Percentiles rank a stretch among this genome's conserved stretches.
Evolutionary conservation across 2,329 filamentous ascomycete genomes (phyloP).

Genomic region (Alternaria tenuissima): DNA sequence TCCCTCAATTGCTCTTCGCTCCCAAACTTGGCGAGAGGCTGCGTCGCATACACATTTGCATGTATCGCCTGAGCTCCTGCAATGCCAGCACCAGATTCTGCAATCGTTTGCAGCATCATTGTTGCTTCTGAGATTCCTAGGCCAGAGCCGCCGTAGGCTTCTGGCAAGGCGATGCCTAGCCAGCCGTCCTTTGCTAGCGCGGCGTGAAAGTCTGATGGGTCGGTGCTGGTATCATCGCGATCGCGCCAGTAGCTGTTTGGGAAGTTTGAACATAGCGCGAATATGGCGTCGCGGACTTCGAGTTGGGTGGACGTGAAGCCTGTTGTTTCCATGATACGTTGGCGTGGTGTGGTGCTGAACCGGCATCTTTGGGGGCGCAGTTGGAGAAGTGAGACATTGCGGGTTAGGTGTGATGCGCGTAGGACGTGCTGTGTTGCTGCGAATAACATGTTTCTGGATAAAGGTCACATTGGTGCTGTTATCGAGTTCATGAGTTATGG

Average conservation of each 20-base stretch:
- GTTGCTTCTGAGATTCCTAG: slow-evolving; percentile 82
- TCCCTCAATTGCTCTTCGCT: slow-evolving; percentile 68
- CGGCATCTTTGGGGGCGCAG: not conserved
- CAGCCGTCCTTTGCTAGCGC: slow-evolving; percentile 78
- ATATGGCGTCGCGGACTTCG: slow-evolving; percentile 74
- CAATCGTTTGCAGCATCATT: slow-evolving; percentile 86
- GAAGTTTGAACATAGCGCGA: slow-evolving; percentile 73
- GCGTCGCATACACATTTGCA: slow-evolving; percentile 76
- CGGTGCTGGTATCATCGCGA: slow-evolving; percentile 72
- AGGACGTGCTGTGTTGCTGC: not conserved
- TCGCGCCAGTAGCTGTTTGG: slow-evolving; percentile 79
- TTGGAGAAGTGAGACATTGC: not conserved
- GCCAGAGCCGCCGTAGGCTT: slow-evolving; percentile 76
- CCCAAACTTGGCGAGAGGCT: slow-evolving; percentile 77
- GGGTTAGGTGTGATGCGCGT: not conserved
- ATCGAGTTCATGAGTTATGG: not conserved
- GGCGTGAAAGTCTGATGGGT: slow-evolving; percentile 79
- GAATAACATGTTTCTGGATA: not conserved
- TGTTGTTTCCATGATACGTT: slow-evolving; percentile 71
- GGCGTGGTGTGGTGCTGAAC: slow-evolving; percentile 44
- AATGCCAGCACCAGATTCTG: slow-evolving; percentile 81
- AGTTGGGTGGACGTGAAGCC: slow-evolving; percentile 78
- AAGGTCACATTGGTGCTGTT: not conserved
- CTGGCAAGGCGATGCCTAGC: slow-evolving; percentile 81
- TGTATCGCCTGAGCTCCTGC: slow-evolving; percentile 69